phyloP scores from a whole-genome alignment of 1,284 basidiomycete genomes.

The Coniophora puteana region DNA sequence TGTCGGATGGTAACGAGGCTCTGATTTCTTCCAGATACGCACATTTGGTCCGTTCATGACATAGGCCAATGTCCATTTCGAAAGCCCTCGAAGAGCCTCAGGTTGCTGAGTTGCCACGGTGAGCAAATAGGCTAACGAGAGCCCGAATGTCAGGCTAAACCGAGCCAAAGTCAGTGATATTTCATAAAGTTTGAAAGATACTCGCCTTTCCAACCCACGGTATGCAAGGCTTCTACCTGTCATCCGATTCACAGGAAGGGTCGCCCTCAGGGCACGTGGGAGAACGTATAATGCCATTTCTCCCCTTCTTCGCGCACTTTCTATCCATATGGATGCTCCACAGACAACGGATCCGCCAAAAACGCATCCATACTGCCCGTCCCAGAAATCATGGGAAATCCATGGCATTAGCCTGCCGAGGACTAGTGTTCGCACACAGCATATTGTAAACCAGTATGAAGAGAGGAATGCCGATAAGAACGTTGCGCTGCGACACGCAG shows the following conservation, averaged over 20 bases:
- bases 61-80: constrained; percentile 65
- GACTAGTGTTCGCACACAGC: constrained; percentile 59
- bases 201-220: constrained; percentile 51
- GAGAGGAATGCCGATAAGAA: constrained; percentile 72
- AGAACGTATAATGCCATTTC: constrained; percentile 78
- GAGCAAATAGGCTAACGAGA: constrained; percentile 62
- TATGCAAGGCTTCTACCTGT: constrained; percentile 37
- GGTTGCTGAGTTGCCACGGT: constrained; percentile 60
- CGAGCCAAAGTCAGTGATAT: constrained; percentile 6
- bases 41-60: constrained; percentile 55
- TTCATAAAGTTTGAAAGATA: constrained; percentile 8
- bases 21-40: constrained; percentile 40
- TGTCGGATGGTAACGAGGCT: not conserved
- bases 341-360: constrained; percentile 68
- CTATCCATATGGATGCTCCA: constrained; percentile 72
- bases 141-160: constrained; percentile 44
- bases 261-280: constrained; percentile 62
- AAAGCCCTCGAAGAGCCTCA: constrained; percentile 63
- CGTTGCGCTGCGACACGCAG: constrained; percentile 58
- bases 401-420: constrained; percentile 59
- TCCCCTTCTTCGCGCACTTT: constrained; percentile 62
- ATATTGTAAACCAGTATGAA: constrained; percentile 65
- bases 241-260: constrained; percentile 51
- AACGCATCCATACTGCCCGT: constrained; percentile 66
- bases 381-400: constrained; percentile 72